Percentiles rank a stretch among this genome's conserved stretches.
Evolutionary conservation across 139 green algal species (phyloP).

Genomic region (Chlamydomonas eustigma): DNA sequence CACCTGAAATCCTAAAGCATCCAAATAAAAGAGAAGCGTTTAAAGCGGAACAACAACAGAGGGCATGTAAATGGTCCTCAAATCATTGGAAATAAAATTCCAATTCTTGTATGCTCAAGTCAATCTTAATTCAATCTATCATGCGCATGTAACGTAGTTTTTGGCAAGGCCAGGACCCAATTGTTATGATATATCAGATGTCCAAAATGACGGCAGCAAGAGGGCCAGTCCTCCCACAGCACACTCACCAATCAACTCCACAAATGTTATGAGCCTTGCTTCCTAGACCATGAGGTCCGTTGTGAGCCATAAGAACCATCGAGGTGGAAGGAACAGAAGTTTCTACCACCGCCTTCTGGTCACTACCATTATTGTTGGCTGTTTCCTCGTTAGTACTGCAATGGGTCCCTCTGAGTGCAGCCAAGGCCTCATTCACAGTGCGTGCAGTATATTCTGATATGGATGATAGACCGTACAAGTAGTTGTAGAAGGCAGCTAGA

Average conservation of each 20-base stretch:
- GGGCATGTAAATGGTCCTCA: too few species aligned
- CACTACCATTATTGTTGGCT: background rate
- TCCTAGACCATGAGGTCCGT: slow-evolving; percentile 62
- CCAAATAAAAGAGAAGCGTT: too few species aligned
- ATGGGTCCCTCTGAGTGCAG: background rate
- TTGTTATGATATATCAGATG: too few species aligned
- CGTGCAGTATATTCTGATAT: background rate
- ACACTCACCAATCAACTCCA: slow-evolving; percentile 25
- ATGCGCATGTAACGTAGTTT: too few species aligned
- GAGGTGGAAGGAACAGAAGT: too few species aligned
- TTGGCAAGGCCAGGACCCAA: too few species aligned
- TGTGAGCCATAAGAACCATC: slow-evolving; percentile 59
- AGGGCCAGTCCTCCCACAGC: background rate
- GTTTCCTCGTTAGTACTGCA: background rate
- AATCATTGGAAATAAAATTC: too few species aligned
- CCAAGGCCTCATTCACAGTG: background rate
- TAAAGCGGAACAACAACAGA: too few species aligned
- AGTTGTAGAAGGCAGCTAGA: slow-evolving; percentile 37
- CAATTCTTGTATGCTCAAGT: too few species aligned
- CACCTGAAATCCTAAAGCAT: slow-evolving; percentile 3
- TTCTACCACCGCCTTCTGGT: too few species aligned
- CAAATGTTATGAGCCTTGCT: slow-evolving; percentile 35
- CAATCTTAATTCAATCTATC: too few species aligned
- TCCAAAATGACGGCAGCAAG: too few species aligned
- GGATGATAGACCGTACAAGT: slow-evolving; percentile 8